Base-by-base conservation (phyloP, 1,284 basidiomycete species). In the Moniliophthora roreri region DNA sequence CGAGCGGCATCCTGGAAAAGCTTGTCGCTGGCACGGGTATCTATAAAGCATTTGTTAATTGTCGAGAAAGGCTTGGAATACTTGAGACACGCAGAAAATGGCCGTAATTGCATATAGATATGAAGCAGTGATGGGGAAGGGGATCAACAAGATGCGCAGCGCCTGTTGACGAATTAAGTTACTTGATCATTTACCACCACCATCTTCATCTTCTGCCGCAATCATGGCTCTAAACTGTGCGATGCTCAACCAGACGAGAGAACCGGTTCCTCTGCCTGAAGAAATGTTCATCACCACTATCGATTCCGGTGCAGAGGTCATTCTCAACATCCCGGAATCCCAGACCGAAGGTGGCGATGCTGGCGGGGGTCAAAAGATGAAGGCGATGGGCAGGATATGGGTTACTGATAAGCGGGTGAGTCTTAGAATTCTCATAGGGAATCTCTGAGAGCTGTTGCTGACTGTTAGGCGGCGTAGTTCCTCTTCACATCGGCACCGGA, bases 151-250 rank as follows among this genome's bases (percentile, higher is more conserved):
- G 11, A 13, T n/a, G 24, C 24, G n/a, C 44, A 4, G 21, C 28
- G 44, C 24, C 23, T 15, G 44, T 46, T 23, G 21, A 21, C 20
- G 18, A 15, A 23, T 26, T 16, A 24, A 46, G 18, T 23, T 28
- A 13, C 15, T 26, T 46, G 44, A 41, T 41, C 40, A 16, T 11
- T 23, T 11, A 41, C 40, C 7, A 46, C 18, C 44, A 46, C 28
- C 26, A 44, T 46, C 44, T 34, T 24, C 37, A 50, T 40, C 18
- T 53, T 18, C 39, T 24, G 24, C 50, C 24, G 54, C 21, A 51
- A 69, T 61, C 56, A 91, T 91, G 89, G 84, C 89, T 4, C 75
- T 91, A 47, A 90, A 91, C 71, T 89, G 85, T 84, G 76, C 81
- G 1, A 88, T 87, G 79, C 75, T 91, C 24, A 76, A 76, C 55